Base-by-base conservation (phyloP, 225 moss, liverwort and hornwort genomes). In the Neckera pumila region DNA sequence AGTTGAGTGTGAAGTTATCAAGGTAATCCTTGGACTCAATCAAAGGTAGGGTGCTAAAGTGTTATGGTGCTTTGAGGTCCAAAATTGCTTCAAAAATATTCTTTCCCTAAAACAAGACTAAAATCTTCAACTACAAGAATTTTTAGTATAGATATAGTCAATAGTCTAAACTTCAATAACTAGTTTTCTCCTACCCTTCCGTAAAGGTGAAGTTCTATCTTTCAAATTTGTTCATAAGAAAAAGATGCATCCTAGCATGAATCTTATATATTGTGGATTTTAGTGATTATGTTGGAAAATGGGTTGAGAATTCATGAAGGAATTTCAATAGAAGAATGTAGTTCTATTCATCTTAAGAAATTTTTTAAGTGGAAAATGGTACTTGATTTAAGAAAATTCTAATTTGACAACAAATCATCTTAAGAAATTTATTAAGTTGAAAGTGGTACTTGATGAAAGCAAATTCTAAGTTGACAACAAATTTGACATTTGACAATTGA, bases 241-340 rank as follows among this genome's bases (percentile, higher is more conserved):
- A 0, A 0, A 45, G 1, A 28, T 2, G 1, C 6, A 73, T 28
- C 13, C 6, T 73, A 28, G 28, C 0, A 30, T 47, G 1, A 31
- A 47, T 47, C 11, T 4, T 30, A 47, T 18, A 47, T 18, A 47
- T 1, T 18, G 1, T 2, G 2, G 18, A 45, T 18, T 47, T 74
- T 18, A 19, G 6, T 30, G 4, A 30, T 47, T 45, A 7, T 11
- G 4, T 14, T 74, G 25, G 18, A 47, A 30, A 30, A 30, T 15
- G 4, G 6, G 10, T 72, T 72, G 17, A 45, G 6, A 74, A 47
- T 6, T 45, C 9, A 72, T 26, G 21, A 38, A 38, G 38, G 22
- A 38, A 4, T 23, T 38, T 69, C 7, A 22, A 13, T 0, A 27
- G 3, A 17, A 73, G 0, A 27, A 17, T 16, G 7, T 11, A 45